Evolutionary conservation across 345 rosid genomes (phyloP).

Genomic region (Nasturtium officinale): DNA sequence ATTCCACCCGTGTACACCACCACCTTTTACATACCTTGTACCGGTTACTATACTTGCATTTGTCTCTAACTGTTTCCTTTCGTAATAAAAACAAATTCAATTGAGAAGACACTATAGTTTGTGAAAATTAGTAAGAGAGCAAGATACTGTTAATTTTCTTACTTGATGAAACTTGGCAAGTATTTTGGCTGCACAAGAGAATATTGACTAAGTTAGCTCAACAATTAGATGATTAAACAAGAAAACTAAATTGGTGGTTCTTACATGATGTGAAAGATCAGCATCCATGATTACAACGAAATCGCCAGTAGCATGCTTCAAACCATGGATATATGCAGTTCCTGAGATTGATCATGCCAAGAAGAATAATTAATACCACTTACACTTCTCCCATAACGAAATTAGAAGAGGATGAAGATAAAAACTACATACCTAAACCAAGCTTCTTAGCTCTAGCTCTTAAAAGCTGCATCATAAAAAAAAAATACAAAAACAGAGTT

Average conservation of each 20-base stretch:
- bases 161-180: conserved; percentile 92
- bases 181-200: conserved; percentile 85
- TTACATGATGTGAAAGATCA: conserved; percentile 98
- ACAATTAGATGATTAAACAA: neutral
- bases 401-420: neutral
- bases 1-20: conserved; percentile 97
- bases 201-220: conserved; percentile 21
- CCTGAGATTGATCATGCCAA: conserved; percentile 53
- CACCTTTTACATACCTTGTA: conserved; percentile 84
- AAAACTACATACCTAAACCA: conserved; percentile 68
- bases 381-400: neutral
- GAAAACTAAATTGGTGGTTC: conserved; percentile 26
- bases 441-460: conserved; percentile 91
- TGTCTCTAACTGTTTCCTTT: conserved; percentile 86
- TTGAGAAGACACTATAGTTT: neutral
- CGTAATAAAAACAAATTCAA: neutral
- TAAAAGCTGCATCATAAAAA: conserved; percentile 60
- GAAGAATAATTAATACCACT: conserved; percentile 12
- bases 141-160: conserved; percentile 45
- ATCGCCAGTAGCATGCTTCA: conserved; percentile 91
- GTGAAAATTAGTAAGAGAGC: neutral
- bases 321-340: conserved; percentile 87
- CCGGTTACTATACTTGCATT: conserved; percentile 94
- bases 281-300: conserved; percentile 98
- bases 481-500: conserved; percentile 24